Conservation (phyloP, 305 asterid species). For the Solanum hybrid region DNA sequence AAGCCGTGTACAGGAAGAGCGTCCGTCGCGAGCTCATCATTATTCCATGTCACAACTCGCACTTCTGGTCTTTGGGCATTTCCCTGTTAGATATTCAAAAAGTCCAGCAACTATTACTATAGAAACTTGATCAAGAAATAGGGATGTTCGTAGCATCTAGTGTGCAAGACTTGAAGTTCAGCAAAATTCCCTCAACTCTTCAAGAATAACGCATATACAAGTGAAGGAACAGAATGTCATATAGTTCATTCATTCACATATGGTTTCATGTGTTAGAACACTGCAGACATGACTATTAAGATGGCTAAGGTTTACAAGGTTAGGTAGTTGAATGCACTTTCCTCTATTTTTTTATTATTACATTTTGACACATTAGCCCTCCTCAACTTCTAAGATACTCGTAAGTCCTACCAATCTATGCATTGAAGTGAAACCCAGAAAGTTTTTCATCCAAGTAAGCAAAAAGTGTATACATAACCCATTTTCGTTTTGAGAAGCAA, state of each 20-base stretch:
- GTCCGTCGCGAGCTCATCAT: conserved; percentile 93
- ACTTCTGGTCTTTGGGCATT: conserved; percentile 99
- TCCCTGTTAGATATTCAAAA: conserved; percentile 44
- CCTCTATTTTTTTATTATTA: neutral
- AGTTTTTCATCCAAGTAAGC: neutral
- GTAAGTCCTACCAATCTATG: neutral
- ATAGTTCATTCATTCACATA: neutral
- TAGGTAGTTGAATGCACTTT: neutral
- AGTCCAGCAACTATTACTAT: neutral
- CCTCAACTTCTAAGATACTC: neutral
- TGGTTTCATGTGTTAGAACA: conserved; percentile 2
- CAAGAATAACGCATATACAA: neutral
- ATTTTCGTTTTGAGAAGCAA: neutral
- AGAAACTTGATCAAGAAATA: neutral
- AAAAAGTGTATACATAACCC: neutral
- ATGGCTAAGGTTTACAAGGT: neutral
- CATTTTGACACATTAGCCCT: neutral
- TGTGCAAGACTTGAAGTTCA: conserved; percentile 3
- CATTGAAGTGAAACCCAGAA: neutral
- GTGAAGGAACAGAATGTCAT: neutral
- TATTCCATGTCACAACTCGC: conserved; percentile 87
- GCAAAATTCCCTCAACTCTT: neutral
- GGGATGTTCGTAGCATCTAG: neutral
- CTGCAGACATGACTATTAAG: neutral
- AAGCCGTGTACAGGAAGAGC: conserved; percentile 90